These are phyloP conservation scores for Torulaspora quercuum DNA, from an alignment of 805 yeast species.

Conservation along the genomic window DNA sequence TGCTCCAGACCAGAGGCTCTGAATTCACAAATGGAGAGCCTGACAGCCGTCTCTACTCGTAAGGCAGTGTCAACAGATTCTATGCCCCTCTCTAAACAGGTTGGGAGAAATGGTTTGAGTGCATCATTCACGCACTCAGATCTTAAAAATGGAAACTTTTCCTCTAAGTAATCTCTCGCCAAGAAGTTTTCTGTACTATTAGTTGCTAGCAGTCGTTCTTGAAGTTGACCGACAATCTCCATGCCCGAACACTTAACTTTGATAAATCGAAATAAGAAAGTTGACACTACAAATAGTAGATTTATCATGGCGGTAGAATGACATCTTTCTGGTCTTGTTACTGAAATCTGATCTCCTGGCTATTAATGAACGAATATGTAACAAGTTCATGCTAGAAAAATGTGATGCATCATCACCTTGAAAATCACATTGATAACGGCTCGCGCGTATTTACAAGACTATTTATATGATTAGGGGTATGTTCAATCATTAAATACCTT, in stretches of 20 bases:
- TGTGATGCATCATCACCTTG: no score
- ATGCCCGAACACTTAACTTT: conserved; percentile 4
- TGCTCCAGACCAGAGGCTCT: conserved; percentile 42
- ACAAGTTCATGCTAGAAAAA: no score
- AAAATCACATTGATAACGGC: no score
- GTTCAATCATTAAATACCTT: no score
- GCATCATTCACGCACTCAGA: conserved; percentile 42
- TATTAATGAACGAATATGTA: no score
- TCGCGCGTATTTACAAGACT: no score
- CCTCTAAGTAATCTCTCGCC: conserved; percentile 14
- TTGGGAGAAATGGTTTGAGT: conserved; percentile 38
- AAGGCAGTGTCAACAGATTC: conserved; percentile 38
- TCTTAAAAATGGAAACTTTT: conserved; percentile 25
- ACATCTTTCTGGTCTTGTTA: no score
- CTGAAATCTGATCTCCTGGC: no score
- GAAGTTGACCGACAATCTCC: conserved; percentile 8
- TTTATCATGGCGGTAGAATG: no score
- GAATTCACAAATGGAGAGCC: conserved; percentile 55
- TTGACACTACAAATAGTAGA: not conserved
- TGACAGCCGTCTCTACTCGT: conserved; percentile 43
- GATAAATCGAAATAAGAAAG: not conserved
- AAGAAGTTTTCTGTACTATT: conserved; percentile 6
- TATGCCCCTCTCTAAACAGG: conserved; percentile 42
- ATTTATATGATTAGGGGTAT: no score
- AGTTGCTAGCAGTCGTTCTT: conserved; percentile 5